Evolutionary conservation across 768 basidiomycete species (phyloP).

Genomic region (Russula sp.): DNA sequence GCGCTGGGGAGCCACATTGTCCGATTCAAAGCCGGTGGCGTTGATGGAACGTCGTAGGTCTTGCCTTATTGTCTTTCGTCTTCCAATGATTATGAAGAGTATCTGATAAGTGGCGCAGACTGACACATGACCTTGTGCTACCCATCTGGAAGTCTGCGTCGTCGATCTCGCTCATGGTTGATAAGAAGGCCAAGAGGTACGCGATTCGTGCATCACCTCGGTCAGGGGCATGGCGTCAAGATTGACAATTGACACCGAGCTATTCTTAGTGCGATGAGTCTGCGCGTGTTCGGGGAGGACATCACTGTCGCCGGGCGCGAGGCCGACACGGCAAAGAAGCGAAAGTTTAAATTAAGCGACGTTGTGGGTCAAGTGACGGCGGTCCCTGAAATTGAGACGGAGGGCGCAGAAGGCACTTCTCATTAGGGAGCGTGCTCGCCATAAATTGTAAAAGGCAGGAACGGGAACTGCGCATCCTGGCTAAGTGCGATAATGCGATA

Average conservation of each 20-base stretch:
- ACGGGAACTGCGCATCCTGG: neutral
- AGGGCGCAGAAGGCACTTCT: neutral
- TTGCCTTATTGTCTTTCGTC: neutral
- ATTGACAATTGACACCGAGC: neutral
- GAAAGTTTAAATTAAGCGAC: neutral
- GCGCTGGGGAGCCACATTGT: conserved; percentile 69
- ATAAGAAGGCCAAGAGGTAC: conserved; percentile 94
- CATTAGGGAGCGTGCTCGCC: neutral
- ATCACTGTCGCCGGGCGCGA: conserved; percentile 48
- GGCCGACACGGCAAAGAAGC: conserved; percentile 26
- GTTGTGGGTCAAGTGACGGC: neutral
- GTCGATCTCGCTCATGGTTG: conserved; percentile 86
- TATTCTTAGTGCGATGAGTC: conserved; percentile 64
- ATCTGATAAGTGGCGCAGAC: conserved; percentile 32
- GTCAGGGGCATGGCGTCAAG: neutral
- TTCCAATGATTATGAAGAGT: neutral
- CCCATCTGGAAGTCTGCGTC: conserved; percentile 93
- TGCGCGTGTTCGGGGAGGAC: conserved; percentile 79
- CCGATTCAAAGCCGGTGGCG: conserved; percentile 50
- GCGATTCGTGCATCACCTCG: conserved; percentile 13
- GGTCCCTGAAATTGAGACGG: conserved; percentile 1
- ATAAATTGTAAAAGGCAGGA: too few relatives aligned
- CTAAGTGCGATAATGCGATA: neutral
- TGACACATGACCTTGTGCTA: conserved; percentile 76
- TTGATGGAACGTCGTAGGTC: conserved; percentile 49